These are phyloP conservation scores for Neurospora sp. DNA, from an alignment of 2,329 filamentous ascomycete species.

Conservation along the genomic window DNA sequence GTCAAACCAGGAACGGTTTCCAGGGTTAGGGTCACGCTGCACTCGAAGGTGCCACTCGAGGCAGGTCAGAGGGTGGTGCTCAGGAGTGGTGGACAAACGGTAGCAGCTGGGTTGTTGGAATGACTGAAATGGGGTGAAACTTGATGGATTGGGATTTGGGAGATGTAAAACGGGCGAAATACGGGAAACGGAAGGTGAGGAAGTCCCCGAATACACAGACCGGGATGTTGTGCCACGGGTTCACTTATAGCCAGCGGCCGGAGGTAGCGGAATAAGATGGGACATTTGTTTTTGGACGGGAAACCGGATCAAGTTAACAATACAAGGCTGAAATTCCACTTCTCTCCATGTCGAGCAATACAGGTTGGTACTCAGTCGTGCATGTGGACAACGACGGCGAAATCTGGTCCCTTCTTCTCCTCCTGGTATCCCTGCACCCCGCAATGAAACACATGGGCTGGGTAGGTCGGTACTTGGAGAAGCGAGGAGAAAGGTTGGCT, in stretches of 20 bases:
- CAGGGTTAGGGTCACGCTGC: slow-evolving; percentile 64
- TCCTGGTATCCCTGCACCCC: background rate
- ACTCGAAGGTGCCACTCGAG: slow-evolving; percentile 68
- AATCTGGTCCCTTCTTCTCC: background rate
- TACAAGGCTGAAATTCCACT: background rate
- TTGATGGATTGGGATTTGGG: background rate
- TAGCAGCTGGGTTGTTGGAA: slow-evolving; percentile 81
- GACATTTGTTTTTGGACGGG: background rate
- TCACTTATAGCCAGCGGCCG: background rate
- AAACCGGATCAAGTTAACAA: background rate
- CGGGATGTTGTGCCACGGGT: background rate
- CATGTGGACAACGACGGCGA: background rate
- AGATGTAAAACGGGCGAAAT: background rate
- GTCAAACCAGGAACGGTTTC: slow-evolving; percentile 72
- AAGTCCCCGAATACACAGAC: background rate
- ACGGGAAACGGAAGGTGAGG: background rate
- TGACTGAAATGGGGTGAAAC: slow-evolving; percentile 22
- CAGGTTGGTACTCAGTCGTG: background rate
- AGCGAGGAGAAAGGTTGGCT: background rate
- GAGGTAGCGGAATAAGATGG: background rate
- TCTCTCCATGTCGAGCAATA: background rate
- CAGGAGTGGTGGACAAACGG: slow-evolving; percentile 67
- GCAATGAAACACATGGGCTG: background rate
- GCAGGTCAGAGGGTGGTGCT: slow-evolving; percentile 71
- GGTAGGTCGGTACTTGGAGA: background rate